These are phyloP conservation scores for Gomphus bonarii DNA, from an alignment of 1,284 basidiomycete genomes.

Conservation along the genomic window DNA sequence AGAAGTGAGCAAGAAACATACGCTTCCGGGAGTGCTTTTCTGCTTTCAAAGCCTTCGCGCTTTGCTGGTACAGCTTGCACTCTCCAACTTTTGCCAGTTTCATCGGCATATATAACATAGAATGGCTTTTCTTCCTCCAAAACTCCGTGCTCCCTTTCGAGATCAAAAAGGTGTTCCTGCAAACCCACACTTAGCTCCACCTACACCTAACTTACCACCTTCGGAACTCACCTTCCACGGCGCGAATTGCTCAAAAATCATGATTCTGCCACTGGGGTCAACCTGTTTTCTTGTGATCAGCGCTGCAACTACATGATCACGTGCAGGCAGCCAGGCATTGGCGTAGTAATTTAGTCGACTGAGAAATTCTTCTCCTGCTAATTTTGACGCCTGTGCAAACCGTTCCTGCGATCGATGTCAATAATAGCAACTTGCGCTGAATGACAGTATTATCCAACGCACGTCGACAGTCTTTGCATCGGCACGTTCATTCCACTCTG, in stretches of 20 bases:
- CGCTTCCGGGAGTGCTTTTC: conserved; percentile 85
- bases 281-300: conserved; percentile 53
- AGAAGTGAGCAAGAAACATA: conserved; percentile 14
- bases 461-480: conserved; percentile 64
- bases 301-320: conserved; percentile 68
- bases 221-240: conserved; percentile 71
- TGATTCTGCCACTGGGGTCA: conserved; percentile 67
- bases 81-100: conserved; percentile 73
- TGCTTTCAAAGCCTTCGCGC: conserved; percentile 79
- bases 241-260: conserved; percentile 73
- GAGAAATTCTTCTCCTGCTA: conserved; percentile 86
- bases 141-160: conserved; percentile 53
- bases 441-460: conserved; percentile 20
- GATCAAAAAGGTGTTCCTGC: conserved; percentile 86
- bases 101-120: conserved; percentile 91
- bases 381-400: conserved; percentile 72
- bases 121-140: conserved; percentile 44
- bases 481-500: conserved; percentile 79
- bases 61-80: conserved; percentile 86
- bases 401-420: conserved; percentile 34
- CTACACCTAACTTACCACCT: background rate
- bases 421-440: background rate
- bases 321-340: conserved; percentile 87
- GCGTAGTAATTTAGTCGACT: conserved; percentile 75
- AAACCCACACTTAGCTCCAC: conserved; percentile 5